Percentiles rank a stretch among this genome's conserved stretches.
Conservation (phyloP, 2,329 filamentous ascomycete species). For the Lecanoromycetidae sp. region DNA sequence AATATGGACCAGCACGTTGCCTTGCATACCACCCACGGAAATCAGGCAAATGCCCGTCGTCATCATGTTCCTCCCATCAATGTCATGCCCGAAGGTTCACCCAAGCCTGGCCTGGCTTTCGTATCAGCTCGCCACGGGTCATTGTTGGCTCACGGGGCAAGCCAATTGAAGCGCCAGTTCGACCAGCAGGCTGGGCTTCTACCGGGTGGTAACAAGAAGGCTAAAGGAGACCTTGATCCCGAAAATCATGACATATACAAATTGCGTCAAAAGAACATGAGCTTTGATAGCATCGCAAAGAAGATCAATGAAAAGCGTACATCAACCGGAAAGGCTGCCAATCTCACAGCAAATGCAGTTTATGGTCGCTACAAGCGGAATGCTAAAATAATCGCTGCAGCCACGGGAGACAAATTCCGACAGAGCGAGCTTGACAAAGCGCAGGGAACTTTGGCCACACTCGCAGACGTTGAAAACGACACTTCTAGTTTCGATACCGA, state of each 20-base stretch:
- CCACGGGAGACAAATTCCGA: slow-evolving; percentile 21
- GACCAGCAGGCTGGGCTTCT: not conserved
- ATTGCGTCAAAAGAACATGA: slow-evolving; percentile 22
- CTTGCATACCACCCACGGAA: too few relatives aligned
- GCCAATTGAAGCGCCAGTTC: slow-evolving; percentile 8
- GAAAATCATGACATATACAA: slow-evolving; percentile 26
- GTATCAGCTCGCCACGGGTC: too few relatives aligned
- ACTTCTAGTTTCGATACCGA: slow-evolving; percentile 20
- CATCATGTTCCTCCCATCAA: too few relatives aligned
- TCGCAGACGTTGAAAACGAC: slow-evolving; percentile 9
- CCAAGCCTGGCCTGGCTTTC: too few relatives aligned
- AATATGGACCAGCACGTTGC: too few relatives aligned
- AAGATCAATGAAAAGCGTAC: slow-evolving; percentile 41
- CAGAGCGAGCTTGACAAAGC: not conserved
- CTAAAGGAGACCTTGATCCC: slow-evolving; percentile 19
- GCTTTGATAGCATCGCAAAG: slow-evolving; percentile 35
- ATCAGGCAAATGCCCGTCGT: too few relatives aligned
- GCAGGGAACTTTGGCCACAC: slow-evolving; percentile 1
- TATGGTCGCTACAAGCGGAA: slow-evolving; percentile 29
- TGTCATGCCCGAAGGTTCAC: too few relatives aligned
- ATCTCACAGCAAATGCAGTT: slow-evolving; percentile 23
- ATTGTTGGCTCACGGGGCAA: not conserved
- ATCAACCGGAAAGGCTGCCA: slow-evolving; percentile 26
- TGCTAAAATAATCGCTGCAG: slow-evolving; percentile 21
- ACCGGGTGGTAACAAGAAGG: slow-evolving; percentile 3